Evolutionary conservation across 306 rosid species (phyloP).

Genomic region (Quercus parvula): DNA sequence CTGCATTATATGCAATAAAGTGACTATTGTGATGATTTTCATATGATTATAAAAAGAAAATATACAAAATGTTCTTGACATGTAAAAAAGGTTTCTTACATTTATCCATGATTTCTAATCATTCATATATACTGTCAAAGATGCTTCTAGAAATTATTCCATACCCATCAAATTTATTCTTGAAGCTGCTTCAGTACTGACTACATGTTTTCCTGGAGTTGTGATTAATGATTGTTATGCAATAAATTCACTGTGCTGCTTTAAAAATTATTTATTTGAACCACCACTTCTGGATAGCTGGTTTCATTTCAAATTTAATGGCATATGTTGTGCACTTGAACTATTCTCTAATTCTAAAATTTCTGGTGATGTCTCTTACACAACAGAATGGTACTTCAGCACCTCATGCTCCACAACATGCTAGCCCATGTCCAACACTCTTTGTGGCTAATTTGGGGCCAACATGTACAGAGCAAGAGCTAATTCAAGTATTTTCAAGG

Average conservation of each 20-base stretch:
- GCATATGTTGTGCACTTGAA: not conserved
- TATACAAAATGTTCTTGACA: not conserved
- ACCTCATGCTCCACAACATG: slow-evolving; percentile 46
- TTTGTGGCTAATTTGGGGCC: slow-evolving; percentile 94
- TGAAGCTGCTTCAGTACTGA: not conserved
- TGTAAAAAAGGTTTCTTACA: not conserved
- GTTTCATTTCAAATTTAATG: not conserved
- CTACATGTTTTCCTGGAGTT: not conserved
- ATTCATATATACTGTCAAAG: not conserved
- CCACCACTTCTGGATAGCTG: not conserved
- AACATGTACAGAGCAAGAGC: slow-evolving; percentile 83
- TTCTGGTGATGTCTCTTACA: slow-evolving; percentile 1
- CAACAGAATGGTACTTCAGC: slow-evolving; percentile 40
- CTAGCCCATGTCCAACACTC: slow-evolving; percentile 76
- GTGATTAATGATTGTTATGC: not conserved
- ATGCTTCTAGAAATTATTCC: not conserved
- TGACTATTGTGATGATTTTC: not conserved
- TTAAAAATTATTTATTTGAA: not conserved
- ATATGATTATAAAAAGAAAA: not conserved
- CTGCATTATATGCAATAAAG: not conserved
- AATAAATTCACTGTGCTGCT: not conserved
- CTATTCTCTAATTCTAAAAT: slow-evolving; percentile 2
- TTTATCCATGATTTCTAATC: not conserved
- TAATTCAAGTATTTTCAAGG: slow-evolving; percentile 80
- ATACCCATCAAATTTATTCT: not conserved